Conservation (phyloP, 805 yeast genomes). For the Lachancea kluyveri region DNA sequence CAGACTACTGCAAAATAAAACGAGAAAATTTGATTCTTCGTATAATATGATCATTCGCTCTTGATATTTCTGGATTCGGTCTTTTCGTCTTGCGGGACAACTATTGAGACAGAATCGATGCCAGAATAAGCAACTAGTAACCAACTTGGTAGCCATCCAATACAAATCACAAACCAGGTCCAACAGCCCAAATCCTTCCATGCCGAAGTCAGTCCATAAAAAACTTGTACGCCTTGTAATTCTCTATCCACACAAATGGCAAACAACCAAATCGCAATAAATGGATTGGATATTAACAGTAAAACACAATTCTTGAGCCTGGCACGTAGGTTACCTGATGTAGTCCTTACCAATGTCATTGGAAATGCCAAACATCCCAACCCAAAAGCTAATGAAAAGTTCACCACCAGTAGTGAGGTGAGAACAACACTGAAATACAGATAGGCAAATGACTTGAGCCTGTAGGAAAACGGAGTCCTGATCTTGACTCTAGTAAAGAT, state of each 20-base stretch:
- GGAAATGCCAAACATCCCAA: slow-evolving; percentile 74
- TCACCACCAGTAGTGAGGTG: slow-evolving; percentile 69
- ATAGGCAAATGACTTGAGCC: slow-evolving; percentile 42
- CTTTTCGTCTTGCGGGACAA: no score
- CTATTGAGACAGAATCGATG: slow-evolving; percentile 1
- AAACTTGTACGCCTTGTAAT: slow-evolving; percentile 33
- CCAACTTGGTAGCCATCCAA: slow-evolving; percentile 89
- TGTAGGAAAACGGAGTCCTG: slow-evolving; percentile 20
- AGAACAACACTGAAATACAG: slow-evolving; percentile 62
- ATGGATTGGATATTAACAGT: slow-evolving; percentile 48
- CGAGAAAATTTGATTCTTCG: no score
- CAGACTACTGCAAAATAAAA: no score
- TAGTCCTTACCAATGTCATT: slow-evolving; percentile 45
- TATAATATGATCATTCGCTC: no score
- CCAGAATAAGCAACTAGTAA: slow-evolving; percentile 32
- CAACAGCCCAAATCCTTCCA: slow-evolving; percentile 71
- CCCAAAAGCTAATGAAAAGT: slow-evolving; percentile 72
- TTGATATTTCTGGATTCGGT: no score
- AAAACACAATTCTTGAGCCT: slow-evolving; percentile 28
- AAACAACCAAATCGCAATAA: slow-evolving; percentile 31
- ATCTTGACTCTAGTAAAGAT: slow-evolving; percentile 15
- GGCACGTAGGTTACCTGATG: slow-evolving; percentile 7
- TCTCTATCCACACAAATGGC: slow-evolving; percentile 29
- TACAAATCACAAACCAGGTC: slow-evolving; percentile 72
- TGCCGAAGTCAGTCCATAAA: slow-evolving; percentile 50